Conservation (phyloP, 2,329 filamentous ascomycete species). For the Trematosphaeria pertusa region DNA sequence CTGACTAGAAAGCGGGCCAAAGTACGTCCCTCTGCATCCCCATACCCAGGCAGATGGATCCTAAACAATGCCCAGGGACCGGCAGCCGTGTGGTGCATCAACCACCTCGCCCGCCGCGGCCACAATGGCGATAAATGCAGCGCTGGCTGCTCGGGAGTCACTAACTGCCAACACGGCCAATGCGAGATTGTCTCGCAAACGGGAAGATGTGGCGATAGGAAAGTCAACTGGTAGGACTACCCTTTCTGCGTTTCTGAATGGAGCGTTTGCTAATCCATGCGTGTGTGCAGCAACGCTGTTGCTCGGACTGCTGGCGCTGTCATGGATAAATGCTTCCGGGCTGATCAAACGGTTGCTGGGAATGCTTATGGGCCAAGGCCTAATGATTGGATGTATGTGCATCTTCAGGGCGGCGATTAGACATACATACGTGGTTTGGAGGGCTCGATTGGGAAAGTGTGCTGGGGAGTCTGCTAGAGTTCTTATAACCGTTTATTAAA, state of each 20-base stretch:
- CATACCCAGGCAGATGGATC: neutral
- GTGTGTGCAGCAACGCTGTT: conserved; percentile 1
- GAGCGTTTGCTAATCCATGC: too few relatives aligned
- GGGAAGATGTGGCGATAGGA: neutral
- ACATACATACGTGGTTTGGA: too few relatives aligned
- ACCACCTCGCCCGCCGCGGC: neutral
- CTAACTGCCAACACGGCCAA: neutral
- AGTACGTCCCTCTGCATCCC: neutral
- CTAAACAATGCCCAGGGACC: too few relatives aligned
- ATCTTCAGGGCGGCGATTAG: neutral
- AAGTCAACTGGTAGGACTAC: neutral
- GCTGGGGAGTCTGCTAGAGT: too few relatives aligned
- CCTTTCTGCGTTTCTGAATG: neutral
- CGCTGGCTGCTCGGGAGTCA: neutral
- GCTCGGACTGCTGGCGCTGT: neutral
- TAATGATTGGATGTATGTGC: neutral
- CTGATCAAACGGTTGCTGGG: neutral
- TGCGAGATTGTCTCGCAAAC: neutral
- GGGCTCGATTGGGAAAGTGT: too few relatives aligned
- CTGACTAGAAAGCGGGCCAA: neutral
- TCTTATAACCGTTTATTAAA: too few relatives aligned
- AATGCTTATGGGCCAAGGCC: neutral
- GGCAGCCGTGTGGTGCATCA: conserved; percentile 1
- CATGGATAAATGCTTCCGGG: conserved; percentile 1
- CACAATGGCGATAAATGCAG: neutral